Evolutionary conservation across 306 rosid genomes (phyloP), one percentile per base, ranked within the genome.

Genomic region (Citrullus amarus): DNA sequence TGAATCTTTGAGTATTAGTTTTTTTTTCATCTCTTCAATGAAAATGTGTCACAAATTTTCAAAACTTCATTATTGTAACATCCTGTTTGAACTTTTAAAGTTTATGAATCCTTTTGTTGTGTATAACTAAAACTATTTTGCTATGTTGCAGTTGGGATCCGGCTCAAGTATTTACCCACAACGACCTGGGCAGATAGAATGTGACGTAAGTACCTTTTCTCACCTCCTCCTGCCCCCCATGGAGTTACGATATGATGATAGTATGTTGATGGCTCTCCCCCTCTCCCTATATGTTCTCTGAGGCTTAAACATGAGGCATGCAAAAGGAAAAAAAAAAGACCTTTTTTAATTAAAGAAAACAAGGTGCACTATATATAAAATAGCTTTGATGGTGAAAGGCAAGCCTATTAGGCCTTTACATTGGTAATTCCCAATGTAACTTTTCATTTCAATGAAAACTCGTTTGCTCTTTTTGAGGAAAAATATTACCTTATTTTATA

Each of bases 181-280:
- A 85, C 93, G 98, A 77, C 91, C 91, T 51, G 97, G 98, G 76
- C 93, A 89, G 84, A 81, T 85, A 41, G 98, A 95, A 80, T 95
- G 98, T 39, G 98, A 95, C 82, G 98, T 95, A 81, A 66, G 92
- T 43, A 51, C 55, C 51, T 83, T 17, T n/a, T 39, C 54, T 10
- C 46, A 34, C n/a, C 70, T 30, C 22, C 39, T 18, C n/a, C 25
- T n/a, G 0, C 9, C 14, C 15, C 46, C 25, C 10, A 63, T 58
- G 34, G 34, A 58, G 63, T 58, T 58, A 58, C 15, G 34, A 22
- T 20, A 10, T 58, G 63, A 58, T 58, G 32, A 22, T 58, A 58
- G 6, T 22, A 58, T 58, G 34, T 58, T 58, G 63, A 57, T 58
- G 63, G 63, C 63, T 58, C 32, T 20, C 32, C 59, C 30, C 25